These are phyloP conservation scores for Cryptococcus wingfieldii DNA, from an alignment of 1,284 basidiomycete genomes.

Conservation along the genomic window DNA sequence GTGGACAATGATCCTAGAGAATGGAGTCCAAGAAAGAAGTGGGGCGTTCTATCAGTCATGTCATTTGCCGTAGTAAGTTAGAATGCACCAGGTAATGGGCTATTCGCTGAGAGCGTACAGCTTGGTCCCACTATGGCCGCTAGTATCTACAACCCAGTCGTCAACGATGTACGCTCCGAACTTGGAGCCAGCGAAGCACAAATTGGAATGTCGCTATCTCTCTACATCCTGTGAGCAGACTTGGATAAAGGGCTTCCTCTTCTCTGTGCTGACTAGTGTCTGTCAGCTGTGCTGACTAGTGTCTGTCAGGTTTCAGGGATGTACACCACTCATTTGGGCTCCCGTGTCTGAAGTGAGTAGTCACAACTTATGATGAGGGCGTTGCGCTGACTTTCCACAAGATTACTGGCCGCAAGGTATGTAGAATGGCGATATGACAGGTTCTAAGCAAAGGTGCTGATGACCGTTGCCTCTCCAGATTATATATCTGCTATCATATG, in stretches of 20 bases:
- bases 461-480: conserved; percentile 48
- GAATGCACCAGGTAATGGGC: neutral
- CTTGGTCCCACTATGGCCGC: conserved; percentile 64
- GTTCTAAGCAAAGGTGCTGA: too few species aligned
- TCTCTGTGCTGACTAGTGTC: neutral
- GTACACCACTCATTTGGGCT: conserved; percentile 41
- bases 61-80: conserved; percentile 36
- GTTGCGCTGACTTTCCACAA: neutral
- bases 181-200: conserved; percentile 63
- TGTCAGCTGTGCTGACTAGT: conserved; percentile 10
- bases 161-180: conserved; percentile 62
- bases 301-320: conserved; percentile 38
- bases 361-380: neutral
- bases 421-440: neutral
- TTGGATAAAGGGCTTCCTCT: neutral
- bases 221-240: conserved; percentile 62
- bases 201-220: conserved; percentile 67
- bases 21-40: conserved; percentile 67
- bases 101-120: conserved; percentile 21
- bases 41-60: conserved; percentile 32
- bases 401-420: conserved; percentile 71
- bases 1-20: conserved; percentile 72
- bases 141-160: conserved; percentile 47
- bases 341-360: conserved; percentile 28
- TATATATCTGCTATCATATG: conserved; percentile 58